Base-by-base conservation (phyloP, 371 early-diverging fungal species). In the Smittium culicis region DNA sequence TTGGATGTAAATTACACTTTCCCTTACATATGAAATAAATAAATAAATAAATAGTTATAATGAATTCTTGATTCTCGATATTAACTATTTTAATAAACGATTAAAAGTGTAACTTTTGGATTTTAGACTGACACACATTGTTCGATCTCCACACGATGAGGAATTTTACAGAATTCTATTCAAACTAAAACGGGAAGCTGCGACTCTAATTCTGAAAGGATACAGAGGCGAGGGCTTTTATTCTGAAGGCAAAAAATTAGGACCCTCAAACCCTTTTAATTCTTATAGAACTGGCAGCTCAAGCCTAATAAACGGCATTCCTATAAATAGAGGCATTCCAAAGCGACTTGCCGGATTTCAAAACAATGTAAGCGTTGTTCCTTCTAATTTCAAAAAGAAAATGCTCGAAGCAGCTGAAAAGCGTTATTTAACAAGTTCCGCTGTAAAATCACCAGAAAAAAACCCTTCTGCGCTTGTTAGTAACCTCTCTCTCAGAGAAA, bases 101-200 rank as follows among this genome's bases (percentile, higher is more conserved):
- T 54, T 54, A 17, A 17, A 25, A 25, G 54, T 54, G 54, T 17
- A 54, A 54, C 25, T 54, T 17, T 25, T 17, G 54, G n/a, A 20
- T 54, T 11, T 59, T 59, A 59, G 60, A 63, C n/a, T 63, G 32
- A 24, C 24, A n/a, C 63, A 63, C 33, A 63, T 63, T 14, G 33
- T 30, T 25, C 33, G 33, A 2, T 63, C 63, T 11, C 31, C 63
- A 31, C 63, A 63, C n/a, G 63, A 63, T n/a, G 63, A 63, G 14
- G 24, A 34, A 14, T 63, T 63, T 63, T 27, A 63, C 63, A 32
- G n/a, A 24, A 34, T 30, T 3, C 33, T 63, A n/a, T 2, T 11
- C n/a, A 33, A 30, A 11, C 35, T 63, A 33, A 63, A 63, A 33
- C n/a, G 33, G 30, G 30, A 63, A 33, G 33, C 63, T n/a, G 63